Base-by-base conservation (phyloP, 2,329 filamentous ascomycete genomes). In the Ophiostoma triangulosporum region DNA sequence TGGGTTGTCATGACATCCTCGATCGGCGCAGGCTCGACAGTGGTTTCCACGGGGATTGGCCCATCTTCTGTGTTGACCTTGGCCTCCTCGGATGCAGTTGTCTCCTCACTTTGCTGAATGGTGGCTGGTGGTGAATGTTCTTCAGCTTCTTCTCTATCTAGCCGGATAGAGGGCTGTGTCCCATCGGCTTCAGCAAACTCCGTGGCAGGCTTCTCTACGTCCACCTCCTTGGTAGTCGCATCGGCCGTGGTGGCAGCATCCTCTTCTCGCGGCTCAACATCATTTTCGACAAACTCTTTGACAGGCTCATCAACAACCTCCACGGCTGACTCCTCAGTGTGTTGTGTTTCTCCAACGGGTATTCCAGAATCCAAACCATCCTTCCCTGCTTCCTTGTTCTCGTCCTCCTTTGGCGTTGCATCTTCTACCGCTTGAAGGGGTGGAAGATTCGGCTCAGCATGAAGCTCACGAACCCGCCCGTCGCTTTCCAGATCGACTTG, bases 401-500 rank as follows among this genome's bases (percentile, higher is more conserved):
- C 46, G 46, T 32, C 46, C 27, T 32, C 46, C 29, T 14, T 17
- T 24, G 46, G 46, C 24, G 46, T 4, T 15, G n/a, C 9, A 31
- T 48, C 29, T 31, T 48, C 29, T 31, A 48, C 46, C 46, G 46
- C 46, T 48, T 48, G 46, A 48, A 48, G 27, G 46, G 46, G 17
- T 29, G 27, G 46, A 48, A 48, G 15, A 48, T 17, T 12, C 46
- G 29, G 15, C 46, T 17, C 46, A 48, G n/a, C 46, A 48, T 27
- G 46, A 48, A 48, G n/a, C 27, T 32, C 27, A 48, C 27, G n/a
- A 48, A 48, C 46, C 46, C 46, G 46, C 46, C 46, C 46, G 46
- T 48, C 46, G 46, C 46, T 24, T 48, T 48, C 46, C 46, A 48
- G 46, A 48, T 22, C 27, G 46, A 48, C 46, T 48, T 48, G 46